Percentiles rank a stretch among this genome's conserved stretches.
phyloP scores from a whole-genome alignment of 2,329 filamentous ascomycete genomes.

The Microcyclosporella mali region DNA sequence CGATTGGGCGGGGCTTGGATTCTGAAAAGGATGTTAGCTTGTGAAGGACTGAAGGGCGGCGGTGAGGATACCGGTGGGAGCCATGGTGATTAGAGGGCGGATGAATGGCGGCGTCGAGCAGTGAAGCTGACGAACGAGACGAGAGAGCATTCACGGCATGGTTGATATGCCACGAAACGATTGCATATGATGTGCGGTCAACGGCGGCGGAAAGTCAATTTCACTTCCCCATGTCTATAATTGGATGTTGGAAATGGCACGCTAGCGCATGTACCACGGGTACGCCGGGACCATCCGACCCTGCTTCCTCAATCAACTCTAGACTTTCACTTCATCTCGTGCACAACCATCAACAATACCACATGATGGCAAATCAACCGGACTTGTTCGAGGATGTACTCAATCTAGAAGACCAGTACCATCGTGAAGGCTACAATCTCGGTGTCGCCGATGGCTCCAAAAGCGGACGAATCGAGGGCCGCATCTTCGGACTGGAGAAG shows the following conservation, averaged over 20 bases:
- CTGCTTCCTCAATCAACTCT: too few relatives aligned
- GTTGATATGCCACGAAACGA: background rate
- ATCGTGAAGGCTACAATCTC: slow-evolving; percentile 71
- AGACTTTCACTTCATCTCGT: too few relatives aligned
- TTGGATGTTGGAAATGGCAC: background rate
- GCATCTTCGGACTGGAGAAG: slow-evolving; percentile 82
- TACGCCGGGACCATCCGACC: too few relatives aligned
- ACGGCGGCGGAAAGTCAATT: background rate
- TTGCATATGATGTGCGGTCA: background rate
- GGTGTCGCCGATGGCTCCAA: slow-evolving; percentile 69
- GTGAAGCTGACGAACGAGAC: slow-evolving; percentile 5
- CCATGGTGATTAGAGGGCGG: slow-evolving; percentile 11
- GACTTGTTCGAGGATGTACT: slow-evolving; percentile 51
- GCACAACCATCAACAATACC: too few relatives aligned
- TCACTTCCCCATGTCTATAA: background rate
- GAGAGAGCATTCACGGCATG: slow-evolving; percentile 4
- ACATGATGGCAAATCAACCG: background rate
- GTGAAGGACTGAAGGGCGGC: background rate
- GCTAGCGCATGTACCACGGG: background rate
- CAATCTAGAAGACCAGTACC: slow-evolving; percentile 63
- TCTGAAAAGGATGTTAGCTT: too few relatives aligned
- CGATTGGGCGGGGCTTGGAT: slow-evolving; percentile 51
- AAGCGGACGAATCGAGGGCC: slow-evolving; percentile 79
- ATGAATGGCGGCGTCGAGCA: slow-evolving; percentile 1
- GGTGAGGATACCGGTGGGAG: slow-evolving; percentile 12